phyloP scores from a whole-genome alignment of 1,284 basidiomycete species.

The Cryptococcus sp. region DNA sequence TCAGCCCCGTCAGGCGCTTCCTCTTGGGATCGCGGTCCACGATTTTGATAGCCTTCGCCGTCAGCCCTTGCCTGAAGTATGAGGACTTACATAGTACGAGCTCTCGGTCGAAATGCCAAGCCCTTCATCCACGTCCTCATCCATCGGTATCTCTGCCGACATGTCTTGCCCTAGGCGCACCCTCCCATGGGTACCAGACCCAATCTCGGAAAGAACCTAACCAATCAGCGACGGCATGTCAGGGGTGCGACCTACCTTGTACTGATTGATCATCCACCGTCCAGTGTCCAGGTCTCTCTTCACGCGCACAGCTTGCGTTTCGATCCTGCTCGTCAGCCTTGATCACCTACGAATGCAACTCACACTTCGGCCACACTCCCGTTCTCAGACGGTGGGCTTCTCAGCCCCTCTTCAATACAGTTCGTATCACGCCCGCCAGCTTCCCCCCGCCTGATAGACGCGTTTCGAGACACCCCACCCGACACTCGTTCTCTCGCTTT shows the following conservation, averaged over 20 bases:
- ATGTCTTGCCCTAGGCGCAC: constrained; percentile 69
- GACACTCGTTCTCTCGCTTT: constrained; percentile 1
- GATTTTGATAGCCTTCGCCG: constrained; percentile 74
- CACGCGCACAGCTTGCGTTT: constrained; percentile 56
- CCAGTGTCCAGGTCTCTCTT: constrained; percentile 48
- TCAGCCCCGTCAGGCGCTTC: constrained; percentile 58
- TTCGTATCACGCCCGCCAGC: too few relatives aligned
- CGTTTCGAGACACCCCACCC: neutral
- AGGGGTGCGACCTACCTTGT: constrained; percentile 50
- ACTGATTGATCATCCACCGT: constrained; percentile 69
- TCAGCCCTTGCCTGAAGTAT: constrained; percentile 5
- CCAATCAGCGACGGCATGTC: neutral
- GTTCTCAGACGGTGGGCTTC: constrained; percentile 23
- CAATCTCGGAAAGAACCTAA: constrained; percentile 61
- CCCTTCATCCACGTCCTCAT: constrained; percentile 17
- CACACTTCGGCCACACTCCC: constrained; percentile 32
- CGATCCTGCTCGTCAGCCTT: constrained; percentile 46
- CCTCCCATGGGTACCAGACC: constrained; percentile 75
- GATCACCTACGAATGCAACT: constrained; percentile 13
- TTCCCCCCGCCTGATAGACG: neutral
- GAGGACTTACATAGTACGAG: constrained; percentile 20
- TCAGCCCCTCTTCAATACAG: constrained; percentile 13
- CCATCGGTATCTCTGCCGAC: constrained; percentile 40
- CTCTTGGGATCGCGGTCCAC: constrained; percentile 66
- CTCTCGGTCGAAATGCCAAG: constrained; percentile 13